These are phyloP conservation scores for Mycena vitilis DNA, from an alignment of 768 basidiomycete genomes.

Conservation along the genomic window DNA sequence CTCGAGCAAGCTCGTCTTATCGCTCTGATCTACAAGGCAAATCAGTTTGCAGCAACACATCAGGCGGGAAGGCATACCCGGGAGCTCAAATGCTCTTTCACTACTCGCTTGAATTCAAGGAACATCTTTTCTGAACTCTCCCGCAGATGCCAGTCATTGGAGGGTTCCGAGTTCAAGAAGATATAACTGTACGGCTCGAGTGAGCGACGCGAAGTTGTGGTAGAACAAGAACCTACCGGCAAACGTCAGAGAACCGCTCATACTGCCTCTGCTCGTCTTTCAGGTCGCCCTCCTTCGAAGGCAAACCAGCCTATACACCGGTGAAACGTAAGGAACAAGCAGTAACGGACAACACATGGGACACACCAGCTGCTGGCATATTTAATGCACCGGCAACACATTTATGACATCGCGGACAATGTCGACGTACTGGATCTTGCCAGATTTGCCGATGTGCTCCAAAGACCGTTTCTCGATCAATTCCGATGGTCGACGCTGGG, in stretches of 20 bases:
- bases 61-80: constrained; percentile 34
- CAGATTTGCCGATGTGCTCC: constrained; percentile 23
- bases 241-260: constrained; percentile 59
- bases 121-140: constrained; percentile 52
- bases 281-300: constrained; percentile 48
- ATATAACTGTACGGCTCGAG: constrained; percentile 51
- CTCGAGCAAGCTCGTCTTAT: constrained; percentile 68
- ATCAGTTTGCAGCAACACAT: not conserved
- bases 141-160: constrained; percentile 60
- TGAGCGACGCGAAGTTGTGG: constrained; percentile 1
- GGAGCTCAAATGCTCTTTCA: constrained; percentile 46
- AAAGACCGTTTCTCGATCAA: constrained; percentile 27
- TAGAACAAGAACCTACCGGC: constrained; percentile 49
- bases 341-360: not conserved
- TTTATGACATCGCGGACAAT: constrained; percentile 78
- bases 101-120: constrained; percentile 42
- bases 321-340: constrained; percentile 13
- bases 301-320: constrained; percentile 54
- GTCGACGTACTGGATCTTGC: constrained; percentile 55
- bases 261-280: constrained; percentile 55
- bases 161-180: constrained; percentile 57
- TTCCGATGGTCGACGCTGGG: constrained; percentile 37
- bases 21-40: constrained; percentile 45
- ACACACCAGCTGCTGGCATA: constrained; percentile 67
- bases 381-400: constrained; percentile 69